A percentile compares a stretch with the other conserved stretches of the same genome.
These are phyloP conservation scores for Kwoniella botswanensis DNA, from an alignment of 768 basidiomycete species.

Conservation along the genomic window DNA sequence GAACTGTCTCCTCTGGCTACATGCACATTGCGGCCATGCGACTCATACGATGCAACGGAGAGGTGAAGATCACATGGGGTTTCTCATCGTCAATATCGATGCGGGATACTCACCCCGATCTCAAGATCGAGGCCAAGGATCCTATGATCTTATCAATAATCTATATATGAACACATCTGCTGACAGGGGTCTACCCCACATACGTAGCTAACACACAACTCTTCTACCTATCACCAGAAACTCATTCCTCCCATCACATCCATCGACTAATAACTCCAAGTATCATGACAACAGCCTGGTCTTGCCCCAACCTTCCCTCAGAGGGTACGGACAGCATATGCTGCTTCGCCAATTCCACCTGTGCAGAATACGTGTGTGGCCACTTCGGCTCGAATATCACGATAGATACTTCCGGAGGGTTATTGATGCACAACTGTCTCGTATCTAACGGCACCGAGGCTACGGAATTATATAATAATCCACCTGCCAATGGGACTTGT, in stretches of 20 bases:
- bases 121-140: no score
- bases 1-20: no score
- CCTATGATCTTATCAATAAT: no score
- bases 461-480: background rate
- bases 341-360: constrained; percentile 10
- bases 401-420: background rate
- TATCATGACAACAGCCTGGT: constrained; percentile 7
- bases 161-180: no score
- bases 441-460: constrained; percentile 9
- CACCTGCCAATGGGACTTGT: constrained; percentile 7
- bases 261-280: background rate
- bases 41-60: no score
- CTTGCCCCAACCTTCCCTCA: background rate
- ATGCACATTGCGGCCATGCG: no score
- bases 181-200: no score
- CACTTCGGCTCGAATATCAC: constrained; percentile 11
- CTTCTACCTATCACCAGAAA: no score
- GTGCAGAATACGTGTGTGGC: constrained; percentile 9
- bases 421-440: constrained; percentile 8
- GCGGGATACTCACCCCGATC: no score
- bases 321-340: constrained; percentile 5
- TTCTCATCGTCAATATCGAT: no score
- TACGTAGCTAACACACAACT: no score
- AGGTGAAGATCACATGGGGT: no score
- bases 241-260: background rate